Conservation (phyloP, 75 land plant genomes). For the Picea glauca region DNA sequence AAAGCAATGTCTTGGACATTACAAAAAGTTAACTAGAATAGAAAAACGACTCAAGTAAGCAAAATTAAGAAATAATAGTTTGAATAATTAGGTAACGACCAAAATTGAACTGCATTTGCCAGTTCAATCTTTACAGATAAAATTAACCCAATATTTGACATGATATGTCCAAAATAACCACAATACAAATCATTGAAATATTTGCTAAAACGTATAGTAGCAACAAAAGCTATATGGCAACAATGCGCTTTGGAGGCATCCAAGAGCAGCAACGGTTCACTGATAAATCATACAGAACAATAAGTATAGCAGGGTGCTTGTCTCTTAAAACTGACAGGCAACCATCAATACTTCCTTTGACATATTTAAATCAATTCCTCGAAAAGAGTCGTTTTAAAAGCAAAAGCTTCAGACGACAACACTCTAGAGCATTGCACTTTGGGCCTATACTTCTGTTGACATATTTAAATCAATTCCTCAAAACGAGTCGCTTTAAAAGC, state of each 20-base stretch:
- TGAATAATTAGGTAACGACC: not conserved
- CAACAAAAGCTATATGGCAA: slow-evolving; percentile 4
- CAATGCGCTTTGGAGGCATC: slow-evolving; percentile 1
- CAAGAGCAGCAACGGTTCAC: slow-evolving; percentile 11
- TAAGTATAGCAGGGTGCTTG: slow-evolving; percentile 11
- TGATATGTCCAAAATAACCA: not conserved
- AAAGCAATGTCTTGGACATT: not conserved
- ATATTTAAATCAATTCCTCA: slow-evolving; percentile 6
- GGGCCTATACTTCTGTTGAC: not conserved
- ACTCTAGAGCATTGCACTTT: not conserved
- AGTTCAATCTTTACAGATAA: slow-evolving; percentile 4
- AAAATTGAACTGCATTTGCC: not conserved
- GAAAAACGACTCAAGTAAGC: not conserved
- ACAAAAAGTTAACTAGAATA: no score
- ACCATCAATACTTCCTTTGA: not conserved
- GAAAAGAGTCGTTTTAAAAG: not conserved
- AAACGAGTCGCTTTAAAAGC: not conserved
- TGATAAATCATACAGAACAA: slow-evolving; percentile 5
- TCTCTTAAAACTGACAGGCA: slow-evolving; percentile 13
- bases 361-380: slow-evolving; percentile 6
- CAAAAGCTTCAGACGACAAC: not conserved
- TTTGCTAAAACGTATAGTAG: not conserved
- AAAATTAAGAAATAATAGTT: not conserved
- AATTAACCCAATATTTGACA: not conserved
- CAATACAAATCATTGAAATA: not conserved